These are phyloP conservation scores for Clavispora vitiphila DNA, from an alignment of 805 yeast species.

Conservation along the genomic window DNA sequence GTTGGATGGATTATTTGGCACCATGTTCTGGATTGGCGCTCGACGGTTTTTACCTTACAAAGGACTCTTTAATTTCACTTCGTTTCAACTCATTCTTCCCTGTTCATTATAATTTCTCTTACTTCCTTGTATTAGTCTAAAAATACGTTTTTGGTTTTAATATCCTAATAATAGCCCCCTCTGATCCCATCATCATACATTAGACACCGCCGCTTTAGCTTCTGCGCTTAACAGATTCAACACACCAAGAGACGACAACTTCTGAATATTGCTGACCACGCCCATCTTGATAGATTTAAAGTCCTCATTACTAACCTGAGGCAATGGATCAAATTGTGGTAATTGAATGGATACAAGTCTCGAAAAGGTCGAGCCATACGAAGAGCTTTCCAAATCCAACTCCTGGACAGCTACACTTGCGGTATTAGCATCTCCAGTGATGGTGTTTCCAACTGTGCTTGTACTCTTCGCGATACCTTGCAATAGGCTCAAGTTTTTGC, in stretches of 20 bases:
- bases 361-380: constrained; percentile 86
- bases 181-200: constrained; percentile 1
- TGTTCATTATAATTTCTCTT: background rate
- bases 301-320: constrained; percentile 41
- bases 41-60: background rate
- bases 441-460: constrained; percentile 14
- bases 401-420: constrained; percentile 36
- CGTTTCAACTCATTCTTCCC: background rate
- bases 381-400: constrained; percentile 54
- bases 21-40: background rate
- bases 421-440: constrained; percentile 14
- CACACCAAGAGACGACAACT: constrained; percentile 20
- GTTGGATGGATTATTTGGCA: background rate
- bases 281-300: constrained; percentile 22
- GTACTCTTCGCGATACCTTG: constrained; percentile 22
- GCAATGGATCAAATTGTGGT: constrained; percentile 67
- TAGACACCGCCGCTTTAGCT: constrained; percentile 8
- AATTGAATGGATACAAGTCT: constrained; percentile 59
- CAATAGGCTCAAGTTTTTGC: constrained; percentile 24
- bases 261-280: constrained; percentile 23
- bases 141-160: background rate
- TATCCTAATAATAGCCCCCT: background rate
- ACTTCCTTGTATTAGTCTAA: background rate
- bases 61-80: background rate
- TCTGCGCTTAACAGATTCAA: constrained; percentile 24